Percentiles rank a stretch among this genome's conserved stretches.
These are phyloP conservation scores for Colletotrichum phormii DNA, from an alignment of 2,329 filamentous ascomycete species.

Conservation along the genomic window DNA sequence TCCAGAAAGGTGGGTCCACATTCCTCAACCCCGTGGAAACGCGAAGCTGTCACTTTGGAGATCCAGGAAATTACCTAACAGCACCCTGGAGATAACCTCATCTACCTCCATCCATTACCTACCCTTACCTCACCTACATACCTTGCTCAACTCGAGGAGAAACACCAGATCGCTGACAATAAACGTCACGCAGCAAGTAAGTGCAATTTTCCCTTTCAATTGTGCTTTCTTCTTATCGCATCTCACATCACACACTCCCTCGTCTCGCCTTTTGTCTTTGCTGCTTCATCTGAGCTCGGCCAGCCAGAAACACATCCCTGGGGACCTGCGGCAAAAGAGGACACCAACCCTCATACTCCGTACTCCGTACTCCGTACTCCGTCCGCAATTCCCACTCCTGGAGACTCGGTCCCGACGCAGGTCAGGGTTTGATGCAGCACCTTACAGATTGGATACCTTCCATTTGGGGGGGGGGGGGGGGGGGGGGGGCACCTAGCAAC, in stretches of 20 bases:
- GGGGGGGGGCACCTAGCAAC: no score
- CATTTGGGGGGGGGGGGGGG: no score
- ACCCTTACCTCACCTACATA: not conserved
- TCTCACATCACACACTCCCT: not conserved
- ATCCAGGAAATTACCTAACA: slow-evolving; percentile 32
- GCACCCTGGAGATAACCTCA: slow-evolving; percentile 27
- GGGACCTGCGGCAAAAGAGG: slow-evolving; percentile 16
- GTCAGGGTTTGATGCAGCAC: slow-evolving; percentile 21
- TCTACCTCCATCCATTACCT: slow-evolving; percentile 16
- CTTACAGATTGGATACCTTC: no score
- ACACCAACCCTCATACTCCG: slow-evolving; percentile 11
- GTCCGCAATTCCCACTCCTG: slow-evolving; percentile 12
- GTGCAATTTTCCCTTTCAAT: not conserved
- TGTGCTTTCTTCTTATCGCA: not conserved
- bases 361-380: not conserved
- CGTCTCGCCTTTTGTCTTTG: not conserved
- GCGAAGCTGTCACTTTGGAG: slow-evolving; percentile 35
- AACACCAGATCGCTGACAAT: not conserved
- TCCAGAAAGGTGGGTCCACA: not conserved
- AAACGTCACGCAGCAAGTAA: not conserved
- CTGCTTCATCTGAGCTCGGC: slow-evolving; percentile 23
- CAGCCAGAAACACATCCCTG: slow-evolving; percentile 25
- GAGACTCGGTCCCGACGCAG: slow-evolving; percentile 25
- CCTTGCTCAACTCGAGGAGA: slow-evolving; percentile 1
- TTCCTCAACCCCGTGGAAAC: slow-evolving; percentile 1